Conservation (phyloP, 257 asterid species). For the Gynochthodes officinalis region DNA sequence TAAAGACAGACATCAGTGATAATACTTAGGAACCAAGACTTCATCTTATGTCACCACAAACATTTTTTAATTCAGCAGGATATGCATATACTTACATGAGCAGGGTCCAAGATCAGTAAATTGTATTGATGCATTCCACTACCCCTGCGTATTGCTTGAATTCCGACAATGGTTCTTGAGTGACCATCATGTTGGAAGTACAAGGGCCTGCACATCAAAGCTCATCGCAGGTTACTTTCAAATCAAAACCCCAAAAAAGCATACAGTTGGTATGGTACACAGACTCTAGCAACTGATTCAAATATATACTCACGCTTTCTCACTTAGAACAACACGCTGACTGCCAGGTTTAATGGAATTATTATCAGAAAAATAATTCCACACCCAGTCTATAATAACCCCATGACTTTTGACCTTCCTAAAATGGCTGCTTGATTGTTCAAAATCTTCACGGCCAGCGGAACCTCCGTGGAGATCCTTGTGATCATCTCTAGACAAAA, state of each 20-base stretch:
- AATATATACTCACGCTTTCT: constrained; percentile 66
- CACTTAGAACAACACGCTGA: constrained; percentile 50
- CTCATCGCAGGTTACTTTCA: constrained; percentile 6
- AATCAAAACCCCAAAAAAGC: neutral
- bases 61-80: constrained; percentile 10
- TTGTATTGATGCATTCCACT: constrained; percentile 55
- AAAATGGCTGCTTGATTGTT: constrained; percentile 19
- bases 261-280: neutral
- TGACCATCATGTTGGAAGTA: constrained; percentile 95
- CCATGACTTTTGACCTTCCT: constrained; percentile 46
- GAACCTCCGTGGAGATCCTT: constrained; percentile 23
- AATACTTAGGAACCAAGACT: neutral
- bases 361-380: constrained; percentile 70
- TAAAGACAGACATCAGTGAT: neutral
- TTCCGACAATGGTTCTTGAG: constrained; percentile 91
- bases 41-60: neutral
- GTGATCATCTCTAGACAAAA: constrained; percentile 46
- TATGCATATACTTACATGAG: constrained; percentile 51
- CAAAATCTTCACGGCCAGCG: constrained; percentile 18
- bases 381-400: constrained; percentile 75
- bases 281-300: neutral
- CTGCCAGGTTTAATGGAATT: constrained; percentile 33
- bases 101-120: constrained; percentile 79
- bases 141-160: constrained; percentile 60
- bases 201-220: constrained; percentile 60